phyloP scores from a whole-genome alignment of 2,329 filamentous ascomycete genomes.

The Coniosporium tulheliwenetii region DNA sequence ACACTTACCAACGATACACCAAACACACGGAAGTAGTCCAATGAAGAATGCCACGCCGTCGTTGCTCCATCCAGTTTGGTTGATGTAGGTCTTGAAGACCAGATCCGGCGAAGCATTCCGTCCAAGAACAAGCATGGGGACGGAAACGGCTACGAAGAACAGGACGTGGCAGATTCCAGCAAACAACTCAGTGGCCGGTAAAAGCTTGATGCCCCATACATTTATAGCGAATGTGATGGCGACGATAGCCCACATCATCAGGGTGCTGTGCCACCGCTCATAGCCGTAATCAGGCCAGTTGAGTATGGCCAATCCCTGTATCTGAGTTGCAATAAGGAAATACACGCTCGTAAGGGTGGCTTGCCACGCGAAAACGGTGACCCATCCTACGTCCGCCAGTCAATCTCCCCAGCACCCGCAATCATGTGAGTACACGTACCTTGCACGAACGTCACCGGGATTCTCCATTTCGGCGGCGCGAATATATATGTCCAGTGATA shows the following conservation, averaged over 20 bases:
- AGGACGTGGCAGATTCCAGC: conserved; percentile 1
- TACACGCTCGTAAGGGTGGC: conserved; percentile 22
- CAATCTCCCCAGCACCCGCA: background rate
- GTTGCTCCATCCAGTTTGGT: conserved; percentile 14
- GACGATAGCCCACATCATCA: background rate
- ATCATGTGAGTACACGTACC: conserved; percentile 9
- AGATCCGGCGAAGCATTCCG: background rate
- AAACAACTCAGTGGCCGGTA: conserved; percentile 3
- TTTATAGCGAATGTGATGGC: conserved; percentile 7
- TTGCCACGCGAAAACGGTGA: conserved; percentile 31
- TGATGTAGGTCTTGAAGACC: background rate
- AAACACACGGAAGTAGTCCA: conserved; percentile 15
- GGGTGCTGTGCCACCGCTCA: conserved; percentile 21
- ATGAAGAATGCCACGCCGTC: conserved; percentile 19
- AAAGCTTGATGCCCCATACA: conserved; percentile 5
- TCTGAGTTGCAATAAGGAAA: conserved; percentile 28
- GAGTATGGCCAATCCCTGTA: conserved; percentile 27
- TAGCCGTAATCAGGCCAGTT: conserved; percentile 24
- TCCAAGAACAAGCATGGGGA: background rate
- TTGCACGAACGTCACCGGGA: conserved; percentile 7
- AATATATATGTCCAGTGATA: conserved; percentile 11
- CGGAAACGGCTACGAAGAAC: conserved; percentile 5
- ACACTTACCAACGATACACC: background rate
- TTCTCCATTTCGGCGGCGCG: conserved; percentile 8
- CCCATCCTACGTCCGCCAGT: conserved; percentile 21